Conservation (phyloP, 306 rosid species). For the Neltuma alba region DNA sequence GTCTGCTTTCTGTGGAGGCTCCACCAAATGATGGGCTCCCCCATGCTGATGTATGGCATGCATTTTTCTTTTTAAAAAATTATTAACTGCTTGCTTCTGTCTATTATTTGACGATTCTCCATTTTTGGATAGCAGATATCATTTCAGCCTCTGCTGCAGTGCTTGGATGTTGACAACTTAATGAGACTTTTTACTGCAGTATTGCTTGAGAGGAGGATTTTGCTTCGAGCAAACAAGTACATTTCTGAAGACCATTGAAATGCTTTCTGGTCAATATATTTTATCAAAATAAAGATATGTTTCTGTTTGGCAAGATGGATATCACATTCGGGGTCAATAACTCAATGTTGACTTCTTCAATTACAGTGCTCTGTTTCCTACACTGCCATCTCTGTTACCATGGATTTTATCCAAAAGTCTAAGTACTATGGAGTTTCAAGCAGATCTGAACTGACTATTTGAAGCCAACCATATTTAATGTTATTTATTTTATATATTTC, state of each 20-base stretch:
- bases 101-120: conserved; percentile 33
- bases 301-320: not conserved
- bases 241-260: conserved; percentile 38
- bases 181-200: conserved; percentile 88
- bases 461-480: conserved; percentile 24
- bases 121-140: conserved; percentile 73
- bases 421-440: conserved; percentile 29
- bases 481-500: not conserved
- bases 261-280: conserved; percentile 24
- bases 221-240: conserved; percentile 95
- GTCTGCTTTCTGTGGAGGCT: conserved; percentile 89
- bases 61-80: conserved; percentile 11
- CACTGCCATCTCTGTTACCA: conserved; percentile 15
- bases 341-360: conserved; percentile 20
- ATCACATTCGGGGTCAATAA: conserved; percentile 28
- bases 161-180: conserved; percentile 91
- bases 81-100: conserved; percentile 33
- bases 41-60: conserved; percentile 73
- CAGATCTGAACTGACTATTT: conserved; percentile 10
- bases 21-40: conserved; percentile 92
- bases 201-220: conserved; percentile 96
- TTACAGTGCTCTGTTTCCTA: conserved; percentile 24
- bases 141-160: conserved; percentile 94
- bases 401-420: conserved; percentile 20
- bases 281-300: not conserved